phyloP scores from a whole-genome alignment of 2,329 filamentous ascomycete genomes.

The Exophiala bonariae region DNA sequence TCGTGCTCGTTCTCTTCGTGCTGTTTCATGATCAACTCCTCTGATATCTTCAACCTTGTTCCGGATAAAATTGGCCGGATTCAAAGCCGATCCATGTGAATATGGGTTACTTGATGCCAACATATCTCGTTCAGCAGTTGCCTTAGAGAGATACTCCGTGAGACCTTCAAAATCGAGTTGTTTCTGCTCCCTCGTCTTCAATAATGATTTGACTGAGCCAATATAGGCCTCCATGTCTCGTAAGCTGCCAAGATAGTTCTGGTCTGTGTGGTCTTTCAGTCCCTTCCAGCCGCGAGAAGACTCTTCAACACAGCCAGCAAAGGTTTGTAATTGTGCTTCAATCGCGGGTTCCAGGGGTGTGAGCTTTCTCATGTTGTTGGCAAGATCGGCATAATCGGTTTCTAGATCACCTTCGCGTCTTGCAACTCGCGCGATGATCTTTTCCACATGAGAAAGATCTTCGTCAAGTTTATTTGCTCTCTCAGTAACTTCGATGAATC shows the following conservation, averaged over 20 bases:
- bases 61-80: slow-evolving; percentile 82
- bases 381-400: slow-evolving; percentile 82
- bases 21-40: slow-evolving; percentile 93
- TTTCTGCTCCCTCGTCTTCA: slow-evolving; percentile 94
- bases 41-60: slow-evolving; percentile 95
- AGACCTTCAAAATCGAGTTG: slow-evolving; percentile 96
- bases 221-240: slow-evolving; percentile 97
- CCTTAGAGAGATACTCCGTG: slow-evolving; percentile 92
- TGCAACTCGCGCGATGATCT: slow-evolving; percentile 88
- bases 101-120: slow-evolving; percentile 66
- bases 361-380: slow-evolving; percentile 92
- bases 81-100: slow-evolving; percentile 57
- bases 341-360: slow-evolving; percentile 86
- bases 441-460: slow-evolving; percentile 88
- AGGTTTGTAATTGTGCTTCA: slow-evolving; percentile 77
- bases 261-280: slow-evolving; percentile 90
- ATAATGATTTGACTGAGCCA: slow-evolving; percentile 77
- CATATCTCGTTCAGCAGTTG: slow-evolving; percentile 79
- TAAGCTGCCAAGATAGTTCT: slow-evolving; percentile 89
- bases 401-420: slow-evolving; percentile 86
- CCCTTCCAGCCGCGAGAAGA: slow-evolving; percentile 73
- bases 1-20: slow-evolving; percentile 79
- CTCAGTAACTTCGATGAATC: slow-evolving; percentile 92
- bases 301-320: slow-evolving; percentile 82
- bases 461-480: slow-evolving; percentile 92